phyloP scores from a whole-genome alignment of 192 early-diverging fungal species.

The Backusella psychrophila region DNA sequence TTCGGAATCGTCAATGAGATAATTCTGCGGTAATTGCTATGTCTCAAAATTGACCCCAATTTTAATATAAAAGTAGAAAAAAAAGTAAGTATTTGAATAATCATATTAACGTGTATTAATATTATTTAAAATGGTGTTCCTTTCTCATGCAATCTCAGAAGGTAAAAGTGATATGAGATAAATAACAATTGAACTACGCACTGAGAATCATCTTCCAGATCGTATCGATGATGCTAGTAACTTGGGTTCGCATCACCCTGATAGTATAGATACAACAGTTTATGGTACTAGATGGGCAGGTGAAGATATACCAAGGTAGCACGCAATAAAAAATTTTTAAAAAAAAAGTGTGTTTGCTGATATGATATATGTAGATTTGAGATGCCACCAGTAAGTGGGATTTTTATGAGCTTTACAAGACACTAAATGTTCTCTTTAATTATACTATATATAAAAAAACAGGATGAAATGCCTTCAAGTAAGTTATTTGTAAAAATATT shows the following conservation, averaged over 20 bases:
- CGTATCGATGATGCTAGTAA: constrained; percentile 18
- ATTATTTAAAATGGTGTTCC: constrained; percentile 20
- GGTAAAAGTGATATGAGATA: constrained; percentile 1
- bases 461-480: constrained; percentile 37
- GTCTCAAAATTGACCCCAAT: neutral
- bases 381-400: constrained; percentile 26
- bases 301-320: constrained; percentile 29
- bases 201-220: neutral
- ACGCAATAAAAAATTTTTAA: neutral
- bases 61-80: neutral
- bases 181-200: too few species aligned
- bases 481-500: neutral
- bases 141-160: constrained; percentile 25
- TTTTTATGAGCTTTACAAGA: neutral
- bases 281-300: constrained; percentile 35
- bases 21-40: neutral
- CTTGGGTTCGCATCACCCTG: constrained; percentile 13
- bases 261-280: constrained; percentile 19
- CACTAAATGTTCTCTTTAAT: neutral
- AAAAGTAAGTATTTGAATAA: neutral
- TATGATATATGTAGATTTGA: constrained; percentile 16
- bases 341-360: neutral
- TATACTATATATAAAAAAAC: neutral
- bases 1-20: neutral
- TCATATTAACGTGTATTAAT: neutral